These are phyloP conservation scores for Coleophoma crateriformis DNA, from an alignment of 2,329 filamentous ascomycete species.

Conservation along the genomic window DNA sequence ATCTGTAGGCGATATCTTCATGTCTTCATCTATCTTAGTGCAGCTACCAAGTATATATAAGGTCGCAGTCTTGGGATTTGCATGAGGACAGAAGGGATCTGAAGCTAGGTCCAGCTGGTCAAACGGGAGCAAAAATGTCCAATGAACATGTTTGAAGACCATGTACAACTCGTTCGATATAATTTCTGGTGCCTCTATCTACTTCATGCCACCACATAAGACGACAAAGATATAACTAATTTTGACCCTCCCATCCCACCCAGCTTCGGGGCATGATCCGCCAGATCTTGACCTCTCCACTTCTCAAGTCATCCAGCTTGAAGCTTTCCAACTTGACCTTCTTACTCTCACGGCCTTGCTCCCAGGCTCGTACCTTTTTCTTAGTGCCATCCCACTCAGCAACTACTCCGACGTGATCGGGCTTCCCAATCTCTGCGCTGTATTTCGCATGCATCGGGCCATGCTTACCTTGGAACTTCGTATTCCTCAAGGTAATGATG, in stretches of 20 bases:
- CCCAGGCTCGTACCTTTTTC: conserved; percentile 94
- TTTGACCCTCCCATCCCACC: conserved; percentile 77
- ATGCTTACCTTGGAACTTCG: conserved; percentile 91
- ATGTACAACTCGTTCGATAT: too few species aligned
- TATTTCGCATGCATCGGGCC: conserved; percentile 96
- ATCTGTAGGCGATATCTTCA: too few species aligned
- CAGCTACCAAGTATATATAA: too few species aligned
- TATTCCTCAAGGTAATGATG: conserved; percentile 87
- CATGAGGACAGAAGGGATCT: too few species aligned
- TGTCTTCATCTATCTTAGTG: too few species aligned
- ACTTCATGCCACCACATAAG: too few species aligned
- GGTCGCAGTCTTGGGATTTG: too few species aligned
- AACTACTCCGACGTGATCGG: conserved; percentile 82
- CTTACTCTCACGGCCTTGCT: conserved; percentile 88
- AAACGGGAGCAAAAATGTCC: too few species aligned
- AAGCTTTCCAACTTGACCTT: conserved; percentile 95
- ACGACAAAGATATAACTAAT: conserved; percentile 29
- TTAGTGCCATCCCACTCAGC: conserved; percentile 98
- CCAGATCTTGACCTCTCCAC: conserved; percentile 96
- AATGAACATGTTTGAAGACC: too few species aligned
- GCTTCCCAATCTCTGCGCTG: conserved; percentile 77
- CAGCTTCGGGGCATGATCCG: conserved; percentile 86
- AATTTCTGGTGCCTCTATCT: too few species aligned
- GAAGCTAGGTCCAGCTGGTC: too few species aligned
- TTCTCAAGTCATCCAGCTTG: conserved; percentile 84